phyloP scores from a whole-genome alignment of 106 monocot genomes.

The Allium cepa region DNA sequence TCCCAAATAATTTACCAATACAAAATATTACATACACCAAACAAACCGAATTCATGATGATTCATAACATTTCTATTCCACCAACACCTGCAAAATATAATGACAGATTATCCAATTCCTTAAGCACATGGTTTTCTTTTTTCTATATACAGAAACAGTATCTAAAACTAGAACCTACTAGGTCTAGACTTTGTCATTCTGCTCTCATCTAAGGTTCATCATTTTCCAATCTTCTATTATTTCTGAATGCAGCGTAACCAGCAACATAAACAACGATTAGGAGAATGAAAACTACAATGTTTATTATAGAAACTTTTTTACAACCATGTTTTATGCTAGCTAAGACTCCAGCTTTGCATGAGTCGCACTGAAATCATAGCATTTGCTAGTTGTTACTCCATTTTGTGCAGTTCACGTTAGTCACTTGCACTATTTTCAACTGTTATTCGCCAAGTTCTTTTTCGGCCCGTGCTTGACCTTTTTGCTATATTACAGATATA shows the following conservation, averaged over 20 bases:
- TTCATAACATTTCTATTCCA: no score
- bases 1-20: no score
- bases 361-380: slow-evolving; percentile 61
- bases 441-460: no score
- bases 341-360: slow-evolving; percentile 54
- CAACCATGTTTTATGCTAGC: slow-evolving; percentile 39
- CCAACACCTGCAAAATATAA: no score
- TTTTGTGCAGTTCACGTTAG: slow-evolving; percentile 30
- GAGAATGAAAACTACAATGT: slow-evolving; percentile 51
- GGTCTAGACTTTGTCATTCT: slow-evolving; percentile 63
- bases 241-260: slow-evolving; percentile 41
- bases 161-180: slow-evolving; percentile 65
- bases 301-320: slow-evolving; percentile 59
- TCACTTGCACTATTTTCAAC: background rate
- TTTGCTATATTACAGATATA: no score
- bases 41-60: no score
- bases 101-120: no score
- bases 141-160: background rate
- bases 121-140: no score
- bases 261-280: slow-evolving; percentile 45
- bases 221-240: slow-evolving; percentile 37
- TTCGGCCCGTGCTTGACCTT: no score
- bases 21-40: no score
- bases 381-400: slow-evolving; percentile 69
- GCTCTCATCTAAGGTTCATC: slow-evolving; percentile 38